Evolutionary conservation across 495 filamentous ascomycete species (phyloP).

Genomic region (Pyrenopolyporus hunteri): DNA sequence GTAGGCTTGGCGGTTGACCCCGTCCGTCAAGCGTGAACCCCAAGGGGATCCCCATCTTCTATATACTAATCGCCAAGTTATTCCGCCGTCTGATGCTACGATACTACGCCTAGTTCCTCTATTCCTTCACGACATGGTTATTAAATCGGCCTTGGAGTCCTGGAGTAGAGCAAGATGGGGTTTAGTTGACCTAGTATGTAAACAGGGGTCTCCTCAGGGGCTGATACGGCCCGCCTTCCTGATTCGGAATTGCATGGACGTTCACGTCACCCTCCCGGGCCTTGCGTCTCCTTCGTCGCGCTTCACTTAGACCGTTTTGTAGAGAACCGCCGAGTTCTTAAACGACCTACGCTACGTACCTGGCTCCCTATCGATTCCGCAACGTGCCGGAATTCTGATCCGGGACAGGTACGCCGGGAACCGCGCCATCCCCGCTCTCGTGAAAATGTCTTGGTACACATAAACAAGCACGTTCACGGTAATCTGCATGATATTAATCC

Average conservation of each 20-base stretch:
- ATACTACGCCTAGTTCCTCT: neutral
- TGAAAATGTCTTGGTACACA: too few relatives aligned
- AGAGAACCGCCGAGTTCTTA: neutral
- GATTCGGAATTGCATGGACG: slow-evolving; percentile 36
- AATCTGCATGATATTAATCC: too few relatives aligned
- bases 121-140: slow-evolving; percentile 4
- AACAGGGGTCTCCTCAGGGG: slow-evolving; percentile 24
- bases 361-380: slow-evolving; percentile 27
- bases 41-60: slow-evolving; percentile 8
- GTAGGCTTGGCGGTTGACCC: too few relatives aligned
- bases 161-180: slow-evolving; percentile 22
- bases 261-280: slow-evolving; percentile 16
- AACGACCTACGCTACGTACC: too few relatives aligned
- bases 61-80: slow-evolving; percentile 6
- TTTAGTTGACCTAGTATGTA: neutral
- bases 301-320: neutral
- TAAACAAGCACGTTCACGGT: too few relatives aligned
- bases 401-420: too few relatives aligned
- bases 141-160: neutral
- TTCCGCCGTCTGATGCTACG: neutral
- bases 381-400: slow-evolving; percentile 18
- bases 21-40: neutral
- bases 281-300: slow-evolving; percentile 5
- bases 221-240: slow-evolving; percentile 35
- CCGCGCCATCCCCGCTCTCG: too few relatives aligned